Evolutionary conservation across 2,329 filamentous ascomycete species (phyloP).

Genomic region (Rhinocladiella mackenziei): DNA sequence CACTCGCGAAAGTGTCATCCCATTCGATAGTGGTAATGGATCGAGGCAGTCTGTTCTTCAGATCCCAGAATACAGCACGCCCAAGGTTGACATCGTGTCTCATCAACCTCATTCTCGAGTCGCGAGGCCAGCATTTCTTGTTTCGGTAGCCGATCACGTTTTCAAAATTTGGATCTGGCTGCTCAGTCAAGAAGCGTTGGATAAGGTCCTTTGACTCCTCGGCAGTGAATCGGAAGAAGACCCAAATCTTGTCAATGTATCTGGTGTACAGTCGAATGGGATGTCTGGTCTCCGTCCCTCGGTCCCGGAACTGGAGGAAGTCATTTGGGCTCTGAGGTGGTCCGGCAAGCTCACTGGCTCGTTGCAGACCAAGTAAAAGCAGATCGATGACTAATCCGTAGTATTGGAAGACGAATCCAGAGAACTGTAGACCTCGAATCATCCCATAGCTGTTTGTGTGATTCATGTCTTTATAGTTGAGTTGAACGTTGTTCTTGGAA

Average conservation of each 20-base stretch:
- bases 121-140: conserved; percentile 98
- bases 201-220: conserved; percentile 95
- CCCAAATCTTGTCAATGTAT: conserved; percentile 98
- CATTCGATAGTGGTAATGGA: conserved; percentile 97
- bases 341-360: conserved; percentile 96
- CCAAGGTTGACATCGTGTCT: conserved; percentile 97
- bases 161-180: conserved; percentile 97
- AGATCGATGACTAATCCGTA: conserved; percentile 95
- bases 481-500: conserved; percentile 97
- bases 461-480: conserved; percentile 99
- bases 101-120: conserved; percentile 97
- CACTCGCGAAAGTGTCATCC: conserved; percentile 97
- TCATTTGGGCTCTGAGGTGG: conserved; percentile 93
- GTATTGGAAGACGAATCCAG: conserved; percentile 97
- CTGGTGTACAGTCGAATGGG: conserved; percentile 96
- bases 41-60: conserved; percentile 92
- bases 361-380: conserved; percentile 83
- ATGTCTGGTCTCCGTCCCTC: conserved; percentile 85
- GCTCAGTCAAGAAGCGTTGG: conserved; percentile 94
- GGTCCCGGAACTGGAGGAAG: conserved; percentile 93
- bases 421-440: conserved; percentile 97
- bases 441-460: conserved; percentile 98
- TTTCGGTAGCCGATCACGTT: conserved; percentile 99
- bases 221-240: conserved; percentile 88
- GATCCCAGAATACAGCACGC: conserved; percentile 95